Conservation (phyloP, 352 stramenopile species). For the Pythium biforme region DNA sequence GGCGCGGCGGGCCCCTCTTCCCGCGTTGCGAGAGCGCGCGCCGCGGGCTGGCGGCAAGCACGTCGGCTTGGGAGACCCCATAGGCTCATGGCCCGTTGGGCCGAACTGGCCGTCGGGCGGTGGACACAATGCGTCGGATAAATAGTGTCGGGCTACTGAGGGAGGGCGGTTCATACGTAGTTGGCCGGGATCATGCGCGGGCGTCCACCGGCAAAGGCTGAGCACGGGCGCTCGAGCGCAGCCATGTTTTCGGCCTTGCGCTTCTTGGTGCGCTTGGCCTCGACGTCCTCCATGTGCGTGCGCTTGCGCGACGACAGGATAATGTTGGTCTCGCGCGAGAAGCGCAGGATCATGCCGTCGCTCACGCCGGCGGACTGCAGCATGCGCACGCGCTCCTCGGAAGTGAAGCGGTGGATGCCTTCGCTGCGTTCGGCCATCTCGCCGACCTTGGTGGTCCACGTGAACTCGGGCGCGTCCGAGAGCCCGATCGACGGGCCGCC, state of each 20-base stretch:
- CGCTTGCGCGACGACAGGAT: conserved; percentile 44
- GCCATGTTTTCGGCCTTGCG: conserved; percentile 41
- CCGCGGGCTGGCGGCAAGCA: no score
- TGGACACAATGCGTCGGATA: conserved; percentile 13
- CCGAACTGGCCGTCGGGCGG: background rate
- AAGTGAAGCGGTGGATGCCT: conserved; percentile 44
- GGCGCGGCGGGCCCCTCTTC: background rate
- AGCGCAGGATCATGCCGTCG: conserved; percentile 47
- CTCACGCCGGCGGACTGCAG: conserved; percentile 34
- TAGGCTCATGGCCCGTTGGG: background rate
- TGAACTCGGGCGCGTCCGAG: conserved; percentile 42
- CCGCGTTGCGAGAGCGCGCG: background rate
- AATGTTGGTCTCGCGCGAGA: conserved; percentile 44
- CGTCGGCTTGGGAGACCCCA: background rate
- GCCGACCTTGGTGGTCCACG: conserved; percentile 48
- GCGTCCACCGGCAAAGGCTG: conserved; percentile 43
- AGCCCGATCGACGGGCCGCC: conserved; percentile 44
- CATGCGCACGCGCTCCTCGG: conserved; percentile 33
- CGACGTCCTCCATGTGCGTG: conserved; percentile 30
- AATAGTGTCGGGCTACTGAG: conserved; percentile 43
- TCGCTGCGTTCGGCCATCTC: conserved; percentile 50
- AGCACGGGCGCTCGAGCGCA: conserved; percentile 37
- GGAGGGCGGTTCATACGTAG: conserved; percentile 32
- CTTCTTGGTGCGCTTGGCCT: conserved; percentile 38
- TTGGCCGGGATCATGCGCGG: conserved; percentile 70